Evolutionary conservation across 208 protist genomes (phyloP), one percentile per base, ranked within the genome.

Genomic region (Leishmania turanica): DNA sequence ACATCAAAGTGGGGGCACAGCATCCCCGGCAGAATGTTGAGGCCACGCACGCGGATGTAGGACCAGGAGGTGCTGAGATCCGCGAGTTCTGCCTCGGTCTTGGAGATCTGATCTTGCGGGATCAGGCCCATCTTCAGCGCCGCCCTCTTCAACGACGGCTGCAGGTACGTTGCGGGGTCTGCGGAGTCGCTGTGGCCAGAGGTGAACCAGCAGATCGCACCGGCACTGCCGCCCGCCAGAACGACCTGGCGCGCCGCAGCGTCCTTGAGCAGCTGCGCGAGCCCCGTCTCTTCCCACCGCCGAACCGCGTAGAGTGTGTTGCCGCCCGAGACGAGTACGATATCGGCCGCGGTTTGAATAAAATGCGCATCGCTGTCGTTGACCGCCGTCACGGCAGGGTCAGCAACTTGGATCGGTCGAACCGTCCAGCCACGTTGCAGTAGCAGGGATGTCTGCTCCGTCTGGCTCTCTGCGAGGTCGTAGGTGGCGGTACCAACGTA

Each of bases 221-320:
- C 96, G 0, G 96, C 96, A 77, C 93, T 96, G 58, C 95, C 94
- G 31, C 96, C 96, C 7, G 93, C 90, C 42, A 98, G 76, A 45
- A 98, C 86, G 40, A 84, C 81, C 49, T 86, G 85, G 5, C 87
- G 82, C 37, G 86, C 85, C 31, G 82, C 84, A 1, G 87, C 89
- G 7, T 75, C 83, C 45, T 82, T 78, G 56, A 97, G 75, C 75
- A 90, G 83, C 53, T 47, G 62, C 54, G 88, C 92, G 4, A 98
- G 75, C 3, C 96, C 95, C 19, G 91, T 92, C 79, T 96, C 91
- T 45, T 95, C 93, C 94, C 94, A 98, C 13, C 96, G 89, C 5
- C 95, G 93, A 21, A 97, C 79, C 11, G 96, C 96, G 79, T 93
- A 98, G 49, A 98, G 92, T 15, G 92, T 98, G 86, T 98, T 98